Conservation (phyloP, 2,329 filamentous ascomycete species). For the Boeremia exigua region DNA sequence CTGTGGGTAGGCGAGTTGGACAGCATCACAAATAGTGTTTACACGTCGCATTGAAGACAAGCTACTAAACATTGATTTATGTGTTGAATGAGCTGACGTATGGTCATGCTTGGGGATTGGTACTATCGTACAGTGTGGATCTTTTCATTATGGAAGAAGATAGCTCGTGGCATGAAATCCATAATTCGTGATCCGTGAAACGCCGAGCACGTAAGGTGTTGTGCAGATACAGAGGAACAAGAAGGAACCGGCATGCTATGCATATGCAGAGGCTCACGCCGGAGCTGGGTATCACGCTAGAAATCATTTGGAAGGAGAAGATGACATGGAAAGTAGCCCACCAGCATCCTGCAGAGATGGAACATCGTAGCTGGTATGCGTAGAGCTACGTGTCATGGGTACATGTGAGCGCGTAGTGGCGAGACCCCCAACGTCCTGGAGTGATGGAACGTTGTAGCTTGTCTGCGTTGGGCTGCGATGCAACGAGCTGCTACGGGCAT, state of each 20-base stretch:
- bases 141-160: not conserved
- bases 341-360: conserved; percentile 43
- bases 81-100: not conserved
- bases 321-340: conserved; percentile 35
- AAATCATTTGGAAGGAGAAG: conserved; percentile 21
- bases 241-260: conserved; percentile 27
- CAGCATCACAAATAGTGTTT: not conserved
- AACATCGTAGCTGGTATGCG: conserved; percentile 30
- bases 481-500: conserved; percentile 16
- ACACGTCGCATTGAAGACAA: not conserved
- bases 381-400: conserved; percentile 28
- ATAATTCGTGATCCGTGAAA: conserved; percentile 23
- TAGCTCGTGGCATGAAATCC: conserved; percentile 14
- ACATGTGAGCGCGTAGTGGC: conserved; percentile 22
- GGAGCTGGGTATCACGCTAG: conserved; percentile 44
- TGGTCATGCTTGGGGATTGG: not conserved
- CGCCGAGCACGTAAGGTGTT: conserved; percentile 33
- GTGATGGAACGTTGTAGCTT: conserved; percentile 32
- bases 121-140: conserved; percentile 8
- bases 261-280: conserved; percentile 25
- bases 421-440: conserved; percentile 41
- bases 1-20: not conserved
- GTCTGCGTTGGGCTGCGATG: conserved; percentile 31
- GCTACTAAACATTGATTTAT: not conserved
- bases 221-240: conserved; percentile 12